A percentile compares a stretch with the other conserved stretches of the same genome.
Conservation (phyloP, 371 early-diverging fungal species). For the Mortierella sp. region DNA sequence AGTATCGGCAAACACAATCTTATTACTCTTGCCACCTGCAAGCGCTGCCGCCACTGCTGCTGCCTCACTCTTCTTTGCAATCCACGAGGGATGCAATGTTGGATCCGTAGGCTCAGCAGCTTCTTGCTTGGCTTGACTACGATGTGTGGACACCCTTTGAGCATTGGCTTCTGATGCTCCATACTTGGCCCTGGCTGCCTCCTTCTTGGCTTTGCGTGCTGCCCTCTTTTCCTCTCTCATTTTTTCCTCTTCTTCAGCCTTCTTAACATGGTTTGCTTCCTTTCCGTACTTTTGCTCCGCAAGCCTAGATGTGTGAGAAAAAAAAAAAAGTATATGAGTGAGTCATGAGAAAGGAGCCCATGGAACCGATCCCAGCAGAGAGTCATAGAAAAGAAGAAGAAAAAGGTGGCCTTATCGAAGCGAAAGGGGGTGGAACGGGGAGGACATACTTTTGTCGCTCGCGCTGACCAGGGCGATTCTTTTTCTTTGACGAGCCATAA, state of each 20-base stretch:
- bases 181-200: slow-evolving; percentile 29
- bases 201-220: slow-evolving; percentile 47
- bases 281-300: slow-evolving; percentile 60
- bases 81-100: slow-evolving; percentile 52
- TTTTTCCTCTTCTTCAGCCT: slow-evolving; percentile 64
- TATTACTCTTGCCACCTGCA: slow-evolving; percentile 51
- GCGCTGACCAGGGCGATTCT: slow-evolving; percentile 62
- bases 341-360: background rate
- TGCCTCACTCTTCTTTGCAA: slow-evolving; percentile 53
- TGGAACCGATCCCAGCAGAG: slow-evolving; percentile 6
- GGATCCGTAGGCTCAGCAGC: slow-evolving; percentile 21
- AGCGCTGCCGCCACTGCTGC: slow-evolving; percentile 48
- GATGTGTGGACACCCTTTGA: slow-evolving; percentile 25
- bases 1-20: slow-evolving; percentile 52
- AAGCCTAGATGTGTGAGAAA: slow-evolving; percentile 26
- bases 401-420: background rate
- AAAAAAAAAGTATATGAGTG: slow-evolving; percentile 1
- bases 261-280: slow-evolving; percentile 72
- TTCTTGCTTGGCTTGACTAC: slow-evolving; percentile 41
- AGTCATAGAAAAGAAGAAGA: background rate
- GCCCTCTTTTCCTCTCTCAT: slow-evolving; percentile 57
- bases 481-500: slow-evolving; percentile 43
- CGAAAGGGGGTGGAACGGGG: slow-evolving; percentile 2
- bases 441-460: slow-evolving; percentile 51
- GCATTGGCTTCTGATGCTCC: slow-evolving; percentile 43